phyloP scores from a whole-genome alignment of 306 rosid species.

The Inga leiocalycina region DNA sequence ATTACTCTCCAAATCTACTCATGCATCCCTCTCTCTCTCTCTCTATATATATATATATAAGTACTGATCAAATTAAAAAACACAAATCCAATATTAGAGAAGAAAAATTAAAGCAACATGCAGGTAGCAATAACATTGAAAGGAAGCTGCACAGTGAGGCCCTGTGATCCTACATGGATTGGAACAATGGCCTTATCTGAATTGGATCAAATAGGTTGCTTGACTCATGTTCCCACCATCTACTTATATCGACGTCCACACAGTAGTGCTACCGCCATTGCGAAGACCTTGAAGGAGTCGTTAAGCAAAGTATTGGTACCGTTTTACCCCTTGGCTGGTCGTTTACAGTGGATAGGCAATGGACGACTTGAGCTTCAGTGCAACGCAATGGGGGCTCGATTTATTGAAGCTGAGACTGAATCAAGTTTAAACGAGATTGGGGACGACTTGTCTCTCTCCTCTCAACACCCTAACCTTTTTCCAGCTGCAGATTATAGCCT shows the following conservation, averaged over 20 bases:
- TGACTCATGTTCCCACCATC: conserved; percentile 56
- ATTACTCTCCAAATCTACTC: too few species aligned
- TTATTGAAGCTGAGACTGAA: conserved; percentile 52
- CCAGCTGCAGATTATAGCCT: conserved; percentile 45
- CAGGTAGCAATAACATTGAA: conserved; percentile 40
- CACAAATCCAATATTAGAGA: background rate
- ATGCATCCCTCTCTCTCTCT: too few species aligned
- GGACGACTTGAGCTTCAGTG: conserved; percentile 66
- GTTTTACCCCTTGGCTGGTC: conserved; percentile 71
- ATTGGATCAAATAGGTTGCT: conserved; percentile 59
- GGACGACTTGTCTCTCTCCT: conserved; percentile 46
- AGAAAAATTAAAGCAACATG: conserved; percentile 10
- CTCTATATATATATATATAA: background rate
- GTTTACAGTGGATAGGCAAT: conserved; percentile 45
- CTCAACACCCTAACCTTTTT: conserved; percentile 31
- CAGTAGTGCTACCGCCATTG: background rate
- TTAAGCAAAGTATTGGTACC: conserved; percentile 51
- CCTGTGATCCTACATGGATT: conserved; percentile 45
- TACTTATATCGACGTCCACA: conserved; percentile 47
- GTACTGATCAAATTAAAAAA: background rate
- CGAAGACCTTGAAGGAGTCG: conserved; percentile 48
- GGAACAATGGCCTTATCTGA: conserved; percentile 49
- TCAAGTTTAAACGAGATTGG: conserved; percentile 37
- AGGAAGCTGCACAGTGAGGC: conserved; percentile 42
- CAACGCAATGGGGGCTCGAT: conserved; percentile 47